Conservation (phyloP, 305 asterid genomes). For the Fraxinus ornus region DNA sequence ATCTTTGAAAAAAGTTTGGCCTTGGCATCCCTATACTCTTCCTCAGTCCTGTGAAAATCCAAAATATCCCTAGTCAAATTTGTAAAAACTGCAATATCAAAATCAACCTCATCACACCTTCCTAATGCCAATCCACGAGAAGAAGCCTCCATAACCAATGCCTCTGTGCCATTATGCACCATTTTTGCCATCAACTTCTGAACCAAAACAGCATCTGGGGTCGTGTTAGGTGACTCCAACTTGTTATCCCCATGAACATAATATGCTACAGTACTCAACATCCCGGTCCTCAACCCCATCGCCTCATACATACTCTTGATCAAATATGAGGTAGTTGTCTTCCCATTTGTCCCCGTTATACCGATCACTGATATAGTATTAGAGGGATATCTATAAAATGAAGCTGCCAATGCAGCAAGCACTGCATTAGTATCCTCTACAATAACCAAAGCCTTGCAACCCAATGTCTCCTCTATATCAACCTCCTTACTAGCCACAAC, state of each 20-base stretch:
- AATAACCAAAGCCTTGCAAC: constrained; percentile 83
- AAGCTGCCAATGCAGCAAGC: constrained; percentile 73
- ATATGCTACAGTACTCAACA: constrained; percentile 73
- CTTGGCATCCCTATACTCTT: constrained; percentile 64
- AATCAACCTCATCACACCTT: constrained; percentile 79
- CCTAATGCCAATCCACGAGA: constrained; percentile 61
- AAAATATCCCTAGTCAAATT: constrained; percentile 67
- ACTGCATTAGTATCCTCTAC: constrained; percentile 78
- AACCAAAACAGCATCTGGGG: constrained; percentile 65
- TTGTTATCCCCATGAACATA: constrained; percentile 83
- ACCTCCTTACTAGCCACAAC: constrained; percentile 91
- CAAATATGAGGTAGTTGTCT: constrained; percentile 67
- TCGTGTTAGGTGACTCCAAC: constrained; percentile 47
- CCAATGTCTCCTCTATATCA: constrained; percentile 77
- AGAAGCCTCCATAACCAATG: constrained; percentile 88
- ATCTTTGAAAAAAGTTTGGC: constrained; percentile 75
- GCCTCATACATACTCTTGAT: constrained; percentile 89
- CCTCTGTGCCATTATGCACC: constrained; percentile 87
- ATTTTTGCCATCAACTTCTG: constrained; percentile 92
- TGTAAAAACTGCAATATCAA: constrained; percentile 88
- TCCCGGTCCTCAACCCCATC: constrained; percentile 92
- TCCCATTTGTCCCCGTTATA: constrained; percentile 79
- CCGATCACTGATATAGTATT: constrained; percentile 76
- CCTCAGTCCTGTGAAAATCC: constrained; percentile 68
- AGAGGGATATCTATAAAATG: constrained; percentile 83